Base-by-base conservation (phyloP, 1,139 yeast species). In the Saccharomyces hybrid region DNA sequence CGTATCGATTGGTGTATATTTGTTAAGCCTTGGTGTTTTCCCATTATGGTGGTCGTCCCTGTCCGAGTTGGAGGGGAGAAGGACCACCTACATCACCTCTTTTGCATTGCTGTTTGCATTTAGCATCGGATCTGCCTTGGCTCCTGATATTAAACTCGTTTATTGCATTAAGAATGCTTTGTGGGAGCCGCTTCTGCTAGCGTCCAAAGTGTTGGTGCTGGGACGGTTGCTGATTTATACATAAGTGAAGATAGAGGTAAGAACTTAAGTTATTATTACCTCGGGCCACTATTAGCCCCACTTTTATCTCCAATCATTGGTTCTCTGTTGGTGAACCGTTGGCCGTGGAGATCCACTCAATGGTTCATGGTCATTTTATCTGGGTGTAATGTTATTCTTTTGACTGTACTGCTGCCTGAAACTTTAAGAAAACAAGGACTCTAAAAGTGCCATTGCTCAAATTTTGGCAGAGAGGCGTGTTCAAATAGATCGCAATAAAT, bases 271-370 rank as follows among this genome's bases (percentile, higher is more conserved):
- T 75, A 82, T 60, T 89, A 82, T 63, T 89, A 88, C 65, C 73
- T 88, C 49, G 96, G 96, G 0, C 90, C 95, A 0, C 75, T 89
- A 48, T 77, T 84, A 66, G 96, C 95, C 0, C 96, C 96, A 0
- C 75, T 89, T 55, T 61, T 87, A 6, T 84, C 95, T 9, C 97
- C 97, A 0, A 83, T 88, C 31, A 70, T 88, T 49, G 96, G 96
- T 52, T 95, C 96, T 57, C 82, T 84, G 1, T 78, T 89, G 27
- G 80, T 88, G 4, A 75, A 79, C 51, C 78, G 77, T 9, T 86
- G 90, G 85, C 88, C 88, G 5, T 89, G 96, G 96, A 76, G 96
- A 66, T 88, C 93, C 2, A 87, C 96, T 2, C 95, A 86, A 65
- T 89, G 96, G 95, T 81, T 87, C 54, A 73, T 88, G 70, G 88